Percentiles rank a stretch among this genome's conserved stretches.
Conservation (phyloP, 352 stramenopile species). For the Elongisporangium prolatum region DNA sequence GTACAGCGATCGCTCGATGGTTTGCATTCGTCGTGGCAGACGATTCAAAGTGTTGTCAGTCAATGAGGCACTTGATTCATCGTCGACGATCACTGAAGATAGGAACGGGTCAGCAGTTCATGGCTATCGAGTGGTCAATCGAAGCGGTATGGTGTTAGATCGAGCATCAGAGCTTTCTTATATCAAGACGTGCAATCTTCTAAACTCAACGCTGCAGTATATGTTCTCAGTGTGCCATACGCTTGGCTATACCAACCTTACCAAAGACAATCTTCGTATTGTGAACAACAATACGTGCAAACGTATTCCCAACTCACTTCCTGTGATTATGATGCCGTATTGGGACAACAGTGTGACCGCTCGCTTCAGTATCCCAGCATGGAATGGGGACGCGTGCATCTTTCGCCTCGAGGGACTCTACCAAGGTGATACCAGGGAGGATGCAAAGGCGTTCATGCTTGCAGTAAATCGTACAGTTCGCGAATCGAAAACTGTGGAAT, state of each 20-base stretch:
- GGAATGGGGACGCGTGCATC: slow-evolving; percentile 23
- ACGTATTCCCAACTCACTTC: slow-evolving; percentile 19
- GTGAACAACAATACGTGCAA: slow-evolving; percentile 17
- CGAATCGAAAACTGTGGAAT: background rate
- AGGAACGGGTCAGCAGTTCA: background rate
- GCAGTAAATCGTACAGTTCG: background rate
- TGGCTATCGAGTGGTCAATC: slow-evolving; percentile 5
- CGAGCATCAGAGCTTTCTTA: background rate
- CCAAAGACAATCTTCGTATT: slow-evolving; percentile 1
- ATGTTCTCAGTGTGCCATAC: background rate
- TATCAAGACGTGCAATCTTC: slow-evolving; percentile 4
- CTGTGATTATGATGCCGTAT: slow-evolving; percentile 35
- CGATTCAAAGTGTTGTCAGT: slow-evolving; percentile 1
- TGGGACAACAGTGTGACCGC: slow-evolving; percentile 20
- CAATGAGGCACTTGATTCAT: slow-evolving; percentile 1
- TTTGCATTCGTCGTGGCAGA: slow-evolving; percentile 10
- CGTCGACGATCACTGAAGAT: background rate
- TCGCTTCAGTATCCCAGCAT: slow-evolving; percentile 21
- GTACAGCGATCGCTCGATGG: slow-evolving; percentile 10
- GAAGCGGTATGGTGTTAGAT: background rate
- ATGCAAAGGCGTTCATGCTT: background rate
- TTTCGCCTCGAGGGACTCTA: slow-evolving; percentile 12
- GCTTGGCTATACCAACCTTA: slow-evolving; percentile 1
- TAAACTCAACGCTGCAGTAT: background rate
- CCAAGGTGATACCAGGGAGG: background rate